phyloP scores from a whole-genome alignment of 305 asterid genomes.

The Ilex paraguariensis region DNA sequence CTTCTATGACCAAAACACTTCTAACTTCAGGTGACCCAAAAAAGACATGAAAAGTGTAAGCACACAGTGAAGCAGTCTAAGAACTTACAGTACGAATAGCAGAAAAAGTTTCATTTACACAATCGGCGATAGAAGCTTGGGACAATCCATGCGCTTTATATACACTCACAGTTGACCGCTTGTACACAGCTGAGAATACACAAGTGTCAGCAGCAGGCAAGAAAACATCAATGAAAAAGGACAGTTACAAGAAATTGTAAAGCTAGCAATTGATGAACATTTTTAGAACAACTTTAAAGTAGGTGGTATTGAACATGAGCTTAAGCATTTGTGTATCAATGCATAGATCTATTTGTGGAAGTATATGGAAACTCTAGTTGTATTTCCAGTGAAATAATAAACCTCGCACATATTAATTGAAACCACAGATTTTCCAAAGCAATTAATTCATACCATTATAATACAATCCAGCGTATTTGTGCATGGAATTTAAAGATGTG shows the following conservation, averaged over 20 bases:
- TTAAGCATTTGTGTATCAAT: too few species aligned
- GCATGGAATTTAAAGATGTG: too few species aligned
- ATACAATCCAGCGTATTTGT: too few species aligned
- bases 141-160: conserved; percentile 91
- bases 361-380: too few species aligned
- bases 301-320: background rate
- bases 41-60: conserved; percentile 2
- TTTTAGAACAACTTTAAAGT: background rate
- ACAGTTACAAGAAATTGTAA: background rate
- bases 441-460: too few species aligned
- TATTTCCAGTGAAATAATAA: too few species aligned
- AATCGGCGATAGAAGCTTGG: conserved; percentile 88
- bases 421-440: too few species aligned
- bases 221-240: conserved; percentile 5
- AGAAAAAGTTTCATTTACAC: conserved; percentile 76
- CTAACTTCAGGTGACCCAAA: background rate
- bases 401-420: too few species aligned
- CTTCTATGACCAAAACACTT: background rate
- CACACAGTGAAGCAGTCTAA: background rate
- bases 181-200: conserved; percentile 63
- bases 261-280: too few species aligned
- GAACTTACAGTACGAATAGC: conserved; percentile 91
- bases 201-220: conserved; percentile 16
- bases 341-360: too few species aligned
- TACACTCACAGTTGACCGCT: conserved; percentile 82